Conservation (phyloP, 257 asterid species). For the Fraxinus anomala region DNA sequence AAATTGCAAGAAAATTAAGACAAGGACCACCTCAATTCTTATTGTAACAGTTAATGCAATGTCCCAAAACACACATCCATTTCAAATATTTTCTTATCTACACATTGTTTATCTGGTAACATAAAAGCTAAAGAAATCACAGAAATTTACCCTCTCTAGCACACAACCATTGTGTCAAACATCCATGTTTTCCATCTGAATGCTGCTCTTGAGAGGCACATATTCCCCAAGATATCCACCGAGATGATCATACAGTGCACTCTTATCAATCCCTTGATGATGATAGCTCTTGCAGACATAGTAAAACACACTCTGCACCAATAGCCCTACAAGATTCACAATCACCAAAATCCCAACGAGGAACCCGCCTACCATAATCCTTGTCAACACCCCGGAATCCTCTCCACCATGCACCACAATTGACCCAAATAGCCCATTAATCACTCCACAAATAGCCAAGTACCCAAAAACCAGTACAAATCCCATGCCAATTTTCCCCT, state of each 20-base stretch:
- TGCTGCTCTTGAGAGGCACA: slow-evolving; percentile 93
- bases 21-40: background rate
- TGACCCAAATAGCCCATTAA: slow-evolving; percentile 59
- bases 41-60: background rate
- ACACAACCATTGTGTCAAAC: slow-evolving; percentile 37
- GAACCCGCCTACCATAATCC: slow-evolving; percentile 83
- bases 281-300: slow-evolving; percentile 95
- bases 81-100: background rate
- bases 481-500: slow-evolving; percentile 60
- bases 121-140: slow-evolving; percentile 11
- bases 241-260: slow-evolving; percentile 82
- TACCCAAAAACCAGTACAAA: slow-evolving; percentile 67
- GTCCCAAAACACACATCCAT: background rate
- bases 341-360: slow-evolving; percentile 86
- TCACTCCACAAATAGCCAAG: slow-evolving; percentile 64
- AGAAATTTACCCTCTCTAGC: slow-evolving; percentile 25
- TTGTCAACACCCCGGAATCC: slow-evolving; percentile 50
- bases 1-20: background rate
- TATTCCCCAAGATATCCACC: slow-evolving; percentile 98
- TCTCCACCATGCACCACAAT: slow-evolving; percentile 90
- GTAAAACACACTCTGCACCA: slow-evolving; percentile 95
- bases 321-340: slow-evolving; percentile 76
- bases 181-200: slow-evolving; percentile 92
- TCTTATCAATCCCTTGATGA: slow-evolving; percentile 85
- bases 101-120: background rate